Evolutionary conservation across 2,329 filamentous ascomycete species (phyloP).

Genomic region (Clarireedia paspali): DNA sequence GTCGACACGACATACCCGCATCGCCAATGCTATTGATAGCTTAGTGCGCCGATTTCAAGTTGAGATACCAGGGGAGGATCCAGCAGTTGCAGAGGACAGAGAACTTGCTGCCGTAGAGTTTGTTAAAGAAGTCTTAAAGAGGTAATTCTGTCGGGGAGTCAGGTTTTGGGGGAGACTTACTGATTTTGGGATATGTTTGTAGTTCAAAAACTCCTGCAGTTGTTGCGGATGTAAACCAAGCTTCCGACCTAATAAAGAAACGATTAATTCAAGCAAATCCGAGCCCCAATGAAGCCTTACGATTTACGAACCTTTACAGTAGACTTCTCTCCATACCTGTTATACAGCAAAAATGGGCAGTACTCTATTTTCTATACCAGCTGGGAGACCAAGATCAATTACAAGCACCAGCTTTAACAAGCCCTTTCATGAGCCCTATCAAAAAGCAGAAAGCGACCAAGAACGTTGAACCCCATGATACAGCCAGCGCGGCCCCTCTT

Average conservation of each 20-base stretch:
- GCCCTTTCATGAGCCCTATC: slow-evolving; percentile 28
- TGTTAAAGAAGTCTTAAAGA: slow-evolving; percentile 39
- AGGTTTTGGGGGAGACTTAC: background rate
- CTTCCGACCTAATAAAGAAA: slow-evolving; percentile 84
- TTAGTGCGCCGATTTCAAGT: slow-evolving; percentile 70
- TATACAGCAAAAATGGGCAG: slow-evolving; percentile 92
- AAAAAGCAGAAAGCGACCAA: slow-evolving; percentile 13
- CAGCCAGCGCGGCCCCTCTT: slow-evolving; percentile 3
- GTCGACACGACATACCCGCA: slow-evolving; percentile 45
- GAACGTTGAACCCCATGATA: background rate
- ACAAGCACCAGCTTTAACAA: slow-evolving; percentile 21
- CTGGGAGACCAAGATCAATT: slow-evolving; percentile 54
- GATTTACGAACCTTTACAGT: slow-evolving; percentile 87
- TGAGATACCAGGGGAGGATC: slow-evolving; percentile 55
- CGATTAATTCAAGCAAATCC: slow-evolving; percentile 73
- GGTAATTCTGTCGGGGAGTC: slow-evolving; percentile 16
- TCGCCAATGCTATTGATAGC: slow-evolving; percentile 72
- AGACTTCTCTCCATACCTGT: slow-evolving; percentile 85
- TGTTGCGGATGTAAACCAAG: slow-evolving; percentile 67
- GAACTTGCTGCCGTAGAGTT: slow-evolving; percentile 53
- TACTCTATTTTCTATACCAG: slow-evolving; percentile 83
- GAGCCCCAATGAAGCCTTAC: slow-evolving; percentile 65
- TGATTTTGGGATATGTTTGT: slow-evolving; percentile 10
- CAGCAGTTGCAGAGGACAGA: slow-evolving; percentile 59
- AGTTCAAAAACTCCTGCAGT: slow-evolving; percentile 27